Conservation (phyloP, 148 eudicot genomes). For the Vaccinium vitisidaea region DNA sequence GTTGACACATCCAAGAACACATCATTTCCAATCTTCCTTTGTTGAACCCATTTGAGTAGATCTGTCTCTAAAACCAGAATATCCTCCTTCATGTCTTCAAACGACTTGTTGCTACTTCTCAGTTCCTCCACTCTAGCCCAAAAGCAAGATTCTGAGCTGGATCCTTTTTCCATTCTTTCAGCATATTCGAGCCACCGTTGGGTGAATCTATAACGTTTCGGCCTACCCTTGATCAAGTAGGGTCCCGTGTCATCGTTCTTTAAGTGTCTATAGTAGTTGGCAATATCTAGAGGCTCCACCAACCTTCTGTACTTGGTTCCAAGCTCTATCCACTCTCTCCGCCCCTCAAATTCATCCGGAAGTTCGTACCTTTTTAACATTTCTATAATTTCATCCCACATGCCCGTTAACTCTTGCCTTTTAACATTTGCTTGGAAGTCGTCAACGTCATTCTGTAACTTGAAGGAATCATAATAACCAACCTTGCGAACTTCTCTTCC, state of each 20-base stretch:
- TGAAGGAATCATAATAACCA: conserved; percentile 86
- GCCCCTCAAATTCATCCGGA: conserved; percentile 77
- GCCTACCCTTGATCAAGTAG: conserved; percentile 64
- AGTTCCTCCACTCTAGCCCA: conserved; percentile 93
- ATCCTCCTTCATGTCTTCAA: conserved; percentile 42
- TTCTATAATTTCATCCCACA: conserved; percentile 92
- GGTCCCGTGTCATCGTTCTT: conserved; percentile 82
- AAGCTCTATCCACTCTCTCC: conserved; percentile 76
- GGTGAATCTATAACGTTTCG: conserved; percentile 60
- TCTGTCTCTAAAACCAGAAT: conserved; percentile 44
- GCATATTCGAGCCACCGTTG: conserved; percentile 86
- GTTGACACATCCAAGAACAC: conserved; percentile 65
- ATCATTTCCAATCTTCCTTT: conserved; percentile 42
- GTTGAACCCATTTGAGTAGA: conserved; percentile 39
- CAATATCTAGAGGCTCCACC: conserved; percentile 84
- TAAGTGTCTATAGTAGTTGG: conserved; percentile 78
- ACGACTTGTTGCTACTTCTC: conserved; percentile 31
- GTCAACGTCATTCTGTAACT: conserved; percentile 43
- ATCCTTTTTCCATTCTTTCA: conserved; percentile 35
- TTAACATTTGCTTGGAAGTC: conserved; percentile 72
- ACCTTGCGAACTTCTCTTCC: conserved; percentile 42
- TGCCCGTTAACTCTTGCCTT: conserved; percentile 73
- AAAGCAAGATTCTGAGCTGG: conserved; percentile 69
- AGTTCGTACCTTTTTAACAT: conserved; percentile 73
- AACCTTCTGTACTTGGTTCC: conserved; percentile 73